Evolutionary conservation across 768 basidiomycete species (phyloP).

Genomic region (Tulasnella sp.): DNA sequence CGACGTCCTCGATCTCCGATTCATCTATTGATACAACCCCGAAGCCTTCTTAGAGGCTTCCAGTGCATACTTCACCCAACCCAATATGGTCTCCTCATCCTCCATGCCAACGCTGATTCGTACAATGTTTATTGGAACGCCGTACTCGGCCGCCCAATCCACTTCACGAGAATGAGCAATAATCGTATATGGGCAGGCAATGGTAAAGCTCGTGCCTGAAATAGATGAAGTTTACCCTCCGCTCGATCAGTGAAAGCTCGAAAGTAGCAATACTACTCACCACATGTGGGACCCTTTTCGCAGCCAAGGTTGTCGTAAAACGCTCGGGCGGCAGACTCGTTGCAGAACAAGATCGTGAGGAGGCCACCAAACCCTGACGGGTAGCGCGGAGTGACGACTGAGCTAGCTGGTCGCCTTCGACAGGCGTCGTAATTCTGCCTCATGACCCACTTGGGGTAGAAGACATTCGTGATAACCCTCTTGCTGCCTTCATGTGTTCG

Average conservation of each 20-base stretch:
- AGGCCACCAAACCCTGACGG: conserved; percentile 77
- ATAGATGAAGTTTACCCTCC: no score
- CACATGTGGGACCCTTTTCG: conserved; percentile 80
- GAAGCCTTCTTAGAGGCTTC: conserved; percentile 57
- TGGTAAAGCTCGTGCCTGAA: no score
- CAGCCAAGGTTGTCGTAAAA: conserved; percentile 84
- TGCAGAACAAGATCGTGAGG: conserved; percentile 82
- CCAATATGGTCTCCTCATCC: conserved; percentile 53
- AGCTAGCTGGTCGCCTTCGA: conserved; percentile 44
- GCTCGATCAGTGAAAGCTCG: no score
- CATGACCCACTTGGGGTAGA: conserved; percentile 82
- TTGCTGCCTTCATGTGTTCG: no score
- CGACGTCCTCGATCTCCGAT: no score
- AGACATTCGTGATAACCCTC: conserved; percentile 85
- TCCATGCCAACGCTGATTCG: conserved; percentile 90
- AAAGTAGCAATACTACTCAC: no score
- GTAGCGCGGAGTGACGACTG: conserved; percentile 27
- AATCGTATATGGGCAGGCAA: no score
- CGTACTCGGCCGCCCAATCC: no score
- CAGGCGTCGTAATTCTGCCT: conserved; percentile 66
- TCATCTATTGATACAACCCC: no score
- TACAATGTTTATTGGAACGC: conserved; percentile 41
- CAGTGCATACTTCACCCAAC: conserved; percentile 61
- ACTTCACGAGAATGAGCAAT: no score
- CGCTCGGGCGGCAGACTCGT: conserved; percentile 58